Conservation (phyloP, 2,329 filamentous ascomycete species). For the Rosellinia necatrix region DNA sequence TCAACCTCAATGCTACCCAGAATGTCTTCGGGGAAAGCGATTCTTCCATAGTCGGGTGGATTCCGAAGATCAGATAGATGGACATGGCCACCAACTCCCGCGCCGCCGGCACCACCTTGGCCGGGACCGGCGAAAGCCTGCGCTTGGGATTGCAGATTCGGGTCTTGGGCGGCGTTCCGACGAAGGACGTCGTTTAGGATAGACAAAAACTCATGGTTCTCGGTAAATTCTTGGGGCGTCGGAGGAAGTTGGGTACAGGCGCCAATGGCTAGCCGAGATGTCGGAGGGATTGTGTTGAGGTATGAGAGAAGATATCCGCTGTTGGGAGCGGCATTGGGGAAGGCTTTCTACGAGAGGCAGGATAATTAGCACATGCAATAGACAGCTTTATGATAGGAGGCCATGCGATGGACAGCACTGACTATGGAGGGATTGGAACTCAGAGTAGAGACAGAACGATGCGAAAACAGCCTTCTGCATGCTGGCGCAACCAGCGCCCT, state of each 20-base stretch:
- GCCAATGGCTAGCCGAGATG: conserved; percentile 60
- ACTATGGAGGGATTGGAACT: conserved; percentile 60
- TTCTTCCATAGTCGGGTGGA: conserved; percentile 68
- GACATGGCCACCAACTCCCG: conserved; percentile 64
- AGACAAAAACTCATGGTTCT: conserved; percentile 63
- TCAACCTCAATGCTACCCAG: conserved; percentile 70
- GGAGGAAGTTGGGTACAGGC: conserved; percentile 63
- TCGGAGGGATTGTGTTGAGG: conserved; percentile 62
- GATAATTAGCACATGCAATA: conserved; percentile 7
- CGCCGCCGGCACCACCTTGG: conserved; percentile 67
- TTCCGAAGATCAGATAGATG: conserved; percentile 68
- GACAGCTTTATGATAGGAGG: neutral
- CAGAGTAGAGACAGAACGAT: conserved; percentile 51
- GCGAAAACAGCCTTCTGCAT: conserved; percentile 28
- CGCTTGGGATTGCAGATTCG: conserved; percentile 60
- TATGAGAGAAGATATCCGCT: conserved; percentile 61
- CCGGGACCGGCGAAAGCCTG: conserved; percentile 63
- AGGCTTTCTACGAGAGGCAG: conserved; percentile 56
- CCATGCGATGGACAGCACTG: conserved; percentile 36
- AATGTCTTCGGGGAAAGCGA: conserved; percentile 73
- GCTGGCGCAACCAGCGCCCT: conserved; percentile 35
- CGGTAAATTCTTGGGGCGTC: conserved; percentile 62
- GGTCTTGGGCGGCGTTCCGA: conserved; percentile 61
- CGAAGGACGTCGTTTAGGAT: conserved; percentile 63
- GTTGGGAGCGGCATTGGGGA: conserved; percentile 52